Conservation (phyloP, 192 early-diverging fungal species). For the Coemansia sp. region DNA sequence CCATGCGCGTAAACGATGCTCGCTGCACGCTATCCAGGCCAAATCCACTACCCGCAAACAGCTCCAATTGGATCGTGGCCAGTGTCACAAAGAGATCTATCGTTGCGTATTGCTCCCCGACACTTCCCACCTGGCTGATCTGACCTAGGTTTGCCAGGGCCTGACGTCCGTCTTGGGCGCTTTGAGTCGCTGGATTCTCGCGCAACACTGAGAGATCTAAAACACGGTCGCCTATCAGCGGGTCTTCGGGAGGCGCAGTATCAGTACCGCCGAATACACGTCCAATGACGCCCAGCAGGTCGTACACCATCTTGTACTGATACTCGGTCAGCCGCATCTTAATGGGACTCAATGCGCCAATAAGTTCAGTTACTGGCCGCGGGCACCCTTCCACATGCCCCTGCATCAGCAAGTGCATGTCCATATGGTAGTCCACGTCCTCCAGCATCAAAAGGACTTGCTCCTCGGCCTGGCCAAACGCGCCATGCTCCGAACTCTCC, state of each 20-base stretch:
- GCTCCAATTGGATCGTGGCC: slow-evolving; percentile 79
- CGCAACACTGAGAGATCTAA: slow-evolving; percentile 43
- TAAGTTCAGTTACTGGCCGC: slow-evolving; percentile 67
- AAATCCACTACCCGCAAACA: slow-evolving; percentile 68
- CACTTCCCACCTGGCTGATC: slow-evolving; percentile 3
- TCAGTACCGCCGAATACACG: slow-evolving; percentile 43
- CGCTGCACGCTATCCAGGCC: slow-evolving; percentile 57
- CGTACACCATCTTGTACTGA: slow-evolving; percentile 84
- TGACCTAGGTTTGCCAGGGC: slow-evolving; percentile 51
- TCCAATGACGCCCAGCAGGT: slow-evolving; percentile 48
- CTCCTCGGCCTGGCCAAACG: slow-evolving; percentile 47
- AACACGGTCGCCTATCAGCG: slow-evolving; percentile 26
- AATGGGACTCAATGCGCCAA: slow-evolving; percentile 73
- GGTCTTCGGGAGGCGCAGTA: slow-evolving; percentile 22
- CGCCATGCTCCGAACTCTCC: slow-evolving; percentile 51
- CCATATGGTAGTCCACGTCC: slow-evolving; percentile 74
- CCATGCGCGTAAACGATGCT: slow-evolving; percentile 59
- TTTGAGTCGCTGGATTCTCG: slow-evolving; percentile 45
- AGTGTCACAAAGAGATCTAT: slow-evolving; percentile 66
- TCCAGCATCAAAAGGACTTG: slow-evolving; percentile 78
- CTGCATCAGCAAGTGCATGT: slow-evolving; percentile 67
- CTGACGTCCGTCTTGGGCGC: slow-evolving; percentile 36
- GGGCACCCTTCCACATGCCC: slow-evolving; percentile 59
- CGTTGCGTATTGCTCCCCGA: slow-evolving; percentile 33
- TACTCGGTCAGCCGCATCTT: slow-evolving; percentile 77